Evolutionary conservation across 306 rosid species (phyloP).

Genomic region (Elaeagnus macrophylla): DNA sequence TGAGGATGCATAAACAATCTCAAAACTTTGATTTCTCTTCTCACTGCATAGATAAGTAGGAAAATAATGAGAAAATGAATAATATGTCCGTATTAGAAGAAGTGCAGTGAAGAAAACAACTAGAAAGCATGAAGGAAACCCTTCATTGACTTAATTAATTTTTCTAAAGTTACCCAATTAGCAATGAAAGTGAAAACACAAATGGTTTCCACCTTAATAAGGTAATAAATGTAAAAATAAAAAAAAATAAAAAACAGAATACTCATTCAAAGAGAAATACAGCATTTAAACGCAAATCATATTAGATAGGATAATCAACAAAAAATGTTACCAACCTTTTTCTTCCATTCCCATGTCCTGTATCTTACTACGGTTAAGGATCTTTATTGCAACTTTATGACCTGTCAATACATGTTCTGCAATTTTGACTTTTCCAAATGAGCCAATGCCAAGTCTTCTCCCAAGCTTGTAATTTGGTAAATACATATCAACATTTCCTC

Average conservation of each 20-base stretch:
- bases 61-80: no score
- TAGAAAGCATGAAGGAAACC: neutral
- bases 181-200: no score
- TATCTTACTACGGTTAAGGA: constrained; percentile 74
- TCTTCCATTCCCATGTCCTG: constrained; percentile 86
- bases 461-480: constrained; percentile 78
- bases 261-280: neutral
- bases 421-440: constrained; percentile 86
- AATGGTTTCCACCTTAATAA: no score
- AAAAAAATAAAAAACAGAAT: no score
- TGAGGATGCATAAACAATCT: constrained; percentile 96
- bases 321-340: constrained; percentile 49
- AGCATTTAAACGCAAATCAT: neutral
- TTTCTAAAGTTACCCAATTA: no score
- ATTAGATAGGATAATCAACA: neutral
- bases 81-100: no score
- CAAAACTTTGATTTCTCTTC: constrained; percentile 80
- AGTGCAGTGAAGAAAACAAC: neutral
- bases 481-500: constrained; percentile 44
- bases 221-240: no score
- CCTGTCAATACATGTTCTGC: constrained; percentile 84
- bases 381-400: constrained; percentile 86
- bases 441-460: constrained; percentile 84
- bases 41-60: constrained; percentile 40
- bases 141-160: no score